These are phyloP conservation scores for Amanita fuliginea DNA, from an alignment of 768 basidiomycete genomes.

Conservation along the genomic window DNA sequence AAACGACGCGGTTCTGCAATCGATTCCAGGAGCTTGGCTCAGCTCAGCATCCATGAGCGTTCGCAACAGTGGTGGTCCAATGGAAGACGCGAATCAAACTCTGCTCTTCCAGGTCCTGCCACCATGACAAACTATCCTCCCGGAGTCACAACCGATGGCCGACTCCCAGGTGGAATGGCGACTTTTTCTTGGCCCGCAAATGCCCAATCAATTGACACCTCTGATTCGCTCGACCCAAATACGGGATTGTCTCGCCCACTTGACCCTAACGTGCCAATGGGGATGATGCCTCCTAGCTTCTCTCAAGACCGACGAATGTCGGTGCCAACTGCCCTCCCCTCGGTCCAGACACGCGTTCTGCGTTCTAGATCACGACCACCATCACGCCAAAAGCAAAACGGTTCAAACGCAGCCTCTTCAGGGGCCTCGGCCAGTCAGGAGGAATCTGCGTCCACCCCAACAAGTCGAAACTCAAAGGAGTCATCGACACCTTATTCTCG, in stretches of 20 bases:
- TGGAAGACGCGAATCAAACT: conserved; percentile 67
- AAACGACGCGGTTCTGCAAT: conserved; percentile 81
- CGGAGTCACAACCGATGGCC: conserved; percentile 33
- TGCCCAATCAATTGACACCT: conserved; percentile 22
- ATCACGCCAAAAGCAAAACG: conserved; percentile 43
- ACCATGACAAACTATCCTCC: conserved; percentile 38
- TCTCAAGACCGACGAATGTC: conserved; percentile 68
- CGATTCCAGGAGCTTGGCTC: conserved; percentile 66
- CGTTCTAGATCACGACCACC: conserved; percentile 65
- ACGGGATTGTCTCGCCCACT: conserved; percentile 32
- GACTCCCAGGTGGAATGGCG: conserved; percentile 50
- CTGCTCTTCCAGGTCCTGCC: conserved; percentile 55
- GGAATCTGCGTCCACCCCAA: conserved; percentile 27
- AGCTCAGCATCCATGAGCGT: conserved; percentile 68
- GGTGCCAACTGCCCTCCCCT: conserved; percentile 23
- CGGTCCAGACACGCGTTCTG: conserved; percentile 30
- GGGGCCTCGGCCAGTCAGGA: conserved; percentile 32
- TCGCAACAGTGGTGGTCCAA: conserved; percentile 44
- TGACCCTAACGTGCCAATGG: conserved; percentile 34
- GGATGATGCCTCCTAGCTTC: conserved; percentile 50
- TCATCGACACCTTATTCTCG: conserved; percentile 81
- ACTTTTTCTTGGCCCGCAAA: conserved; percentile 65
- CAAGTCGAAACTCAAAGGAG: conserved; percentile 34
- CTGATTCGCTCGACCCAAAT: conserved; percentile 31
- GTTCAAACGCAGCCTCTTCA: conserved; percentile 26